Percentiles rank a stretch among this genome's conserved stretches.
Evolutionary conservation across 371 early-diverging fungal genomes (phyloP).

Genomic region (Apophysomyces ossiformis): DNA sequence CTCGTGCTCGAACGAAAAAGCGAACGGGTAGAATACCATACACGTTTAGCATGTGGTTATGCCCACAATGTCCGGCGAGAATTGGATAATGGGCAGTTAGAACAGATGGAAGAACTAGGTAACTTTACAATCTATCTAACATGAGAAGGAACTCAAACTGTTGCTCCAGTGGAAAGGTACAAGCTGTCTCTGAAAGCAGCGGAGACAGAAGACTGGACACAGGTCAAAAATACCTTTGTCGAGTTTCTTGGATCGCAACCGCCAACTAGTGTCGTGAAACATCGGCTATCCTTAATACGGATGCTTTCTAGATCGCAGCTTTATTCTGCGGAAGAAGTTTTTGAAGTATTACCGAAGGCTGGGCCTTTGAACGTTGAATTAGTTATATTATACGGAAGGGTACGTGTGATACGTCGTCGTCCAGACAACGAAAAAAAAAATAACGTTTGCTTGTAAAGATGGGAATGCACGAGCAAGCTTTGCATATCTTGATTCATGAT

Average conservation of each 20-base stretch:
- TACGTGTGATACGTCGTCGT: constrained; percentile 19
- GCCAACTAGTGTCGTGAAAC: constrained; percentile 26
- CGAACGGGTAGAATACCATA: constrained; percentile 53
- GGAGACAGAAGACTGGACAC: neutral
- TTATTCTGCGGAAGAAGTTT: constrained; percentile 33
- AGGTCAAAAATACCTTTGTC: constrained; percentile 35
- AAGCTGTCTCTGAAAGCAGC: constrained; percentile 16
- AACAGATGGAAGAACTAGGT: constrained; percentile 35
- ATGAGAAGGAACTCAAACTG: neutral
- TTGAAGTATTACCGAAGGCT: constrained; percentile 32
- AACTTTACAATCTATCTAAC: constrained; percentile 6
- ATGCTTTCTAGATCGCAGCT: constrained; percentile 40
- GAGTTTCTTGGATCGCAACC: constrained; percentile 31
- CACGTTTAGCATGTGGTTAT: constrained; percentile 58
- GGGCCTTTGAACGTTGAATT: constrained; percentile 52
- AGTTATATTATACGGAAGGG: constrained; percentile 56
- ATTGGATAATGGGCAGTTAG: constrained; percentile 21
- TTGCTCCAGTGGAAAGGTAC: constrained; percentile 29
- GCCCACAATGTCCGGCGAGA: constrained; percentile 47
- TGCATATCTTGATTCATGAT: constrained; percentile 56
- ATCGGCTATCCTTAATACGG: constrained; percentile 39
- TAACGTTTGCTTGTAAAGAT: constrained; percentile 34
- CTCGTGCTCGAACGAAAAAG: constrained; percentile 55
- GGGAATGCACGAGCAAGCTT: constrained; percentile 55
- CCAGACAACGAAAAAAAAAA: neutral